Evolutionary conservation across 2,329 filamentous ascomycete genomes (phyloP).

Genomic region (Ceratocystis variospora): DNA sequence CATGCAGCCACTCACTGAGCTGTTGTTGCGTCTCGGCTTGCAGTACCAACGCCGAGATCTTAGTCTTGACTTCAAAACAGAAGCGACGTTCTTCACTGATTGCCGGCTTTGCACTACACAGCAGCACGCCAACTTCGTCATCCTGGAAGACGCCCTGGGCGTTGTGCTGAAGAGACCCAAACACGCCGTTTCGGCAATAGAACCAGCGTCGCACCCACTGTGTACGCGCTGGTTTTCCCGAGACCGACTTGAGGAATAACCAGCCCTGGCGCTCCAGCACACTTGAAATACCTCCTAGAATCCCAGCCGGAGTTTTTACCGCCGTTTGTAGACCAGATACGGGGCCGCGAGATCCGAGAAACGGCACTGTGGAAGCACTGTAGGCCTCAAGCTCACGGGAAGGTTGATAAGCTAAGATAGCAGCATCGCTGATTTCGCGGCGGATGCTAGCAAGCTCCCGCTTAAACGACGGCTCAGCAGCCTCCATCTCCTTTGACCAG

Average conservation of each 20-base stretch:
- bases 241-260: slow-evolving; percentile 69
- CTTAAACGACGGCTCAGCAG: slow-evolving; percentile 69
- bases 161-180: slow-evolving; percentile 83
- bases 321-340: slow-evolving; percentile 36
- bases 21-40: slow-evolving; percentile 88
- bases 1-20: slow-evolving; percentile 85
- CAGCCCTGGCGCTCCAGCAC: slow-evolving; percentile 81
- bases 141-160: slow-evolving; percentile 82
- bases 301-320: background rate
- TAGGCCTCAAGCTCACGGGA: slow-evolving; percentile 92
- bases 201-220: slow-evolving; percentile 88
- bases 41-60: slow-evolving; percentile 74
- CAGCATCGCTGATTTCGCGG: slow-evolving; percentile 66
- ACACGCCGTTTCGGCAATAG: slow-evolving; percentile 88
- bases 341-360: slow-evolving; percentile 58
- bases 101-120: slow-evolving; percentile 84
- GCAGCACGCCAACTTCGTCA: slow-evolving; percentile 85
- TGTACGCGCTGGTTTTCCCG: slow-evolving; percentile 81
- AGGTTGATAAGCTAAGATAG: slow-evolving; percentile 57
- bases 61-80: slow-evolving; percentile 97
- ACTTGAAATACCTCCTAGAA: slow-evolving; percentile 26
- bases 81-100: slow-evolving; percentile 88
- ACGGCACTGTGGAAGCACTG: slow-evolving; percentile 76
- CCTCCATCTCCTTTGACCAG: slow-evolving; percentile 91
- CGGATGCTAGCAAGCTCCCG: slow-evolving; percentile 66